Base-by-base conservation (phyloP, 1,284 basidiomycete species). In the Pseudozyma sp. region DNA sequence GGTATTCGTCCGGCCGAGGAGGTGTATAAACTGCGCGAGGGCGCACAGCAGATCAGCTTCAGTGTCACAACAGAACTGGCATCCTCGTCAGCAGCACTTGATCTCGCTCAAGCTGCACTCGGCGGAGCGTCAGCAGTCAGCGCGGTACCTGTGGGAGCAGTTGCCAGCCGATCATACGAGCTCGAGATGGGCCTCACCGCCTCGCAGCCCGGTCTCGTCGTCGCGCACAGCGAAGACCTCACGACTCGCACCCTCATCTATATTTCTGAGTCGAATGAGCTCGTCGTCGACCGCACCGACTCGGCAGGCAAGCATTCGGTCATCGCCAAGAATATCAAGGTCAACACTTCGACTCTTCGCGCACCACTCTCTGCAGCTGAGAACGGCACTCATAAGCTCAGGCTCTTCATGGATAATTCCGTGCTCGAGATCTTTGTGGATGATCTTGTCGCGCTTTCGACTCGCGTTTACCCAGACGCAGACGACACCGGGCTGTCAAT, bases 351-450 rank as follows among this genome's bases (percentile, higher is more conserved):
- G 13, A 63, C 54, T 13, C 54, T 74, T 4, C 52, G 58, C 16
- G 70, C 54, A 6, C 58, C 63, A 7, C 34, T 67, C 31, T 35
- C 57, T 3, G 4, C 39, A 6, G 36, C 53, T 1, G 3, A 25
- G 3, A 31, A 34, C 12, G 64, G 44, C 16, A 54, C 35, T 1
- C 60, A 72, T 51, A 57, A 59, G 16, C 48, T 78, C 38, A 56
- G 74, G 21, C 35, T 80, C 47, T 78, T 78, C 39, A 19, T 78
- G 47, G 78, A 80, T 62, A 78, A 78, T 53, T 71, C 67, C 12
- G 78, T 80, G n/a, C 60, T 80, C 25, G 76, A 80, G 48, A 59
- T 80, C 42, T 80, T 77, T 50, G 73, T 73, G 31, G 67, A 80
- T 45, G 78, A 76, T 52, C 57, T 73, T 11, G 39, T 73, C 1